These are phyloP conservation scores for Aeschynomene evenia DNA, from an alignment of 306 rosid genomes.

Conservation along the genomic window DNA sequence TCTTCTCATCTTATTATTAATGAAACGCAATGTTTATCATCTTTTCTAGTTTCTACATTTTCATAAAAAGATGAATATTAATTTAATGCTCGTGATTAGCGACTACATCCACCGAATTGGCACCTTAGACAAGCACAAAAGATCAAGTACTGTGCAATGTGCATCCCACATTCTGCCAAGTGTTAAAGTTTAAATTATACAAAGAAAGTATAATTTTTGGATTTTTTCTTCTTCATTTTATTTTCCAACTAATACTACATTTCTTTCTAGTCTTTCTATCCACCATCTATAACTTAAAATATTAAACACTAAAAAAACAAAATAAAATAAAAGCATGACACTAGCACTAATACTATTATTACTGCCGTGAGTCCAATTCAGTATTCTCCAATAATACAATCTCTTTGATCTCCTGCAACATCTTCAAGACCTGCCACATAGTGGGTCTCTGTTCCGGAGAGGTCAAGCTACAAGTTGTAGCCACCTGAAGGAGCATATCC, in stretches of 20 bases:
- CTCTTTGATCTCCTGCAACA: slow-evolving; percentile 87
- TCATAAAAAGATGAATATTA: no score
- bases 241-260: slow-evolving; percentile 7
- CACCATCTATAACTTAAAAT: slow-evolving; percentile 24
- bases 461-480: slow-evolving; percentile 60
- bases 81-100: no score
- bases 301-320: not conserved
- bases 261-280: slow-evolving; percentile 27
- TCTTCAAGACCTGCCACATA: slow-evolving; percentile 96
- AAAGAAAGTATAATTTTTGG: not conserved
- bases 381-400: slow-evolving; percentile 51
- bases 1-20: no score
- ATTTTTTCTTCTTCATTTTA: slow-evolving; percentile 2
- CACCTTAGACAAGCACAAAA: slow-evolving; percentile 11
- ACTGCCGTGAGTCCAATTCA: slow-evolving; percentile 43
- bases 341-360: not conserved
- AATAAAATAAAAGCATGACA: slow-evolving; percentile 11
- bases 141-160: not conserved
- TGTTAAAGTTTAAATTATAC: not conserved
- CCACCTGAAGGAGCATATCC: slow-evolving; percentile 83
- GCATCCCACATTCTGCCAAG: slow-evolving; percentile 9
- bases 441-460: slow-evolving; percentile 93
- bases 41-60: no score
- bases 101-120: no score
- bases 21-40: no score